phyloP scores from a whole-genome alignment of 2,329 filamentous ascomycete genomes.

The Ceratocystis alfenasii region DNA sequence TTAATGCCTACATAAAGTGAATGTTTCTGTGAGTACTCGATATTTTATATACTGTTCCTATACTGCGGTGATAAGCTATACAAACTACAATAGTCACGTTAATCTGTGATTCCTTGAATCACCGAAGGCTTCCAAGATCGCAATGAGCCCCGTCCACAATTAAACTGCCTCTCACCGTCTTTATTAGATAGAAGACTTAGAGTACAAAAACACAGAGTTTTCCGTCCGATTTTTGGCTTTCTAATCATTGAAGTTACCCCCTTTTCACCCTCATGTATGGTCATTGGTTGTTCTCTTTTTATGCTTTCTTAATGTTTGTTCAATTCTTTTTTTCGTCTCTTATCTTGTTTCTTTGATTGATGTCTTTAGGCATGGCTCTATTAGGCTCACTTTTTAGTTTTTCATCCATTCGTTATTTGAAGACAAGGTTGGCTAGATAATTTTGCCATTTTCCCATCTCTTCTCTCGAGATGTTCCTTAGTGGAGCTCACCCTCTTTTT shows the following conservation, averaged over 20 bases:
- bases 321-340: neutral
- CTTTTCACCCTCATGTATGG: neutral
- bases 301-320: neutral
- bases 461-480: neutral
- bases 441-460: neutral
- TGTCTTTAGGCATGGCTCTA: neutral
- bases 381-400: neutral
- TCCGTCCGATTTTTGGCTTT: neutral
- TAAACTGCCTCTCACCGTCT: neutral
- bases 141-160: neutral
- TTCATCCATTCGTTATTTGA: neutral
- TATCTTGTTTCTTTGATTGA: neutral
- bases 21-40: too few relatives aligned
- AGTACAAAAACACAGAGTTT: neutral
- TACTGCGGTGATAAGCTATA: too few relatives aligned
- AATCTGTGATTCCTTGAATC: too few relatives aligned
- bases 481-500: neutral
- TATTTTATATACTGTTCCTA: too few relatives aligned
- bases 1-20: too few relatives aligned
- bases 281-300: neutral
- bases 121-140: neutral
- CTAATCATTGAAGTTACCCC: neutral
- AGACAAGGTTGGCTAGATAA: neutral
- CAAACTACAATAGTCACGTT: too few relatives aligned
- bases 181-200: neutral